A percentile compares a stretch with the other conserved stretches of the same genome.
Conservation (phyloP, 1,139 yeast species). For the Sugiyamaella pinicola region DNA sequence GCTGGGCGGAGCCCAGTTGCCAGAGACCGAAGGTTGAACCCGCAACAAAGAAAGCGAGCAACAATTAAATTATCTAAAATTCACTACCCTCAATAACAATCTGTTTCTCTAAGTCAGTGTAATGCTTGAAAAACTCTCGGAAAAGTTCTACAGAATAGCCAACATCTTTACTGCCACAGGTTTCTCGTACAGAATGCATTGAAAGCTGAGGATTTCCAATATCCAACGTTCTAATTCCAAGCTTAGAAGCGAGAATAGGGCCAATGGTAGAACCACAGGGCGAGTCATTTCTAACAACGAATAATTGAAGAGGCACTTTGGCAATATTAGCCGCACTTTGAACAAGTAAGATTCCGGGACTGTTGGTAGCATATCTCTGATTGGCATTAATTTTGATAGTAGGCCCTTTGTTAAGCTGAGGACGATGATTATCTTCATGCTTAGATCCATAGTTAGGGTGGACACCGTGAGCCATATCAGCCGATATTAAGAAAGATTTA, state of each 20-base stretch:
- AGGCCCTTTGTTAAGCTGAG: constrained; percentile 84
- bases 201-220: constrained; percentile 92
- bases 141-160: constrained; percentile 63
- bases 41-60: no score
- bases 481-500: constrained; percentile 83
- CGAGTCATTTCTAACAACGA: constrained; percentile 88
- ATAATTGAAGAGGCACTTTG: constrained; percentile 57
- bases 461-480: constrained; percentile 96
- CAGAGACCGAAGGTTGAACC: neutral
- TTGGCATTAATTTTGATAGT: constrained; percentile 92
- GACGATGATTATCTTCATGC: constrained; percentile 79
- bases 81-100: constrained; percentile 32
- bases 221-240: constrained; percentile 88
- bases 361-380: constrained; percentile 92
- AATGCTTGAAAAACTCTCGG: constrained; percentile 56
- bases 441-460: constrained; percentile 84
- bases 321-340: constrained; percentile 70
- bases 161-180: constrained; percentile 82
- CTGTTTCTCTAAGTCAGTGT: constrained; percentile 31
- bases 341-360: constrained; percentile 80
- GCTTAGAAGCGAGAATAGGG: constrained; percentile 83
- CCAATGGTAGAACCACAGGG: constrained; percentile 98
- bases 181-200: constrained; percentile 95
- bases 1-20: neutral
- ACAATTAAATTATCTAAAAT: constrained; percentile 5